Conservation (phyloP, 1,139 yeast species). For the Diutina rugosa region DNA sequence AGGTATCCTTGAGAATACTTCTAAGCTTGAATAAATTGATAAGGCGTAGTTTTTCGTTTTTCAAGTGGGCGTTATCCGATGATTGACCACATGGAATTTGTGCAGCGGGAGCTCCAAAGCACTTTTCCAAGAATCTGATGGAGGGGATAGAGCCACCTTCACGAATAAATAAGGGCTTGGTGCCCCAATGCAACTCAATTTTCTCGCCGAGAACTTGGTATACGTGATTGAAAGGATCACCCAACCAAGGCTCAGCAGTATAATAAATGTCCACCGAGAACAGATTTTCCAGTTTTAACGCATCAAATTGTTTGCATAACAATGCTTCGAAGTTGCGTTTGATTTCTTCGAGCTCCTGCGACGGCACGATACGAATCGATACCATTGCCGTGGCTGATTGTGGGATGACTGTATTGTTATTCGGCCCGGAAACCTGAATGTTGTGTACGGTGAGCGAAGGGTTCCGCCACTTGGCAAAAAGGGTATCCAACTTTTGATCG, state of each 20-base stretch:
- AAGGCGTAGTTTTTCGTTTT: slow-evolving; percentile 74
- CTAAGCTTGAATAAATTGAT: slow-evolving; percentile 67
- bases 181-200: slow-evolving; percentile 49
- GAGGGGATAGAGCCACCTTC: slow-evolving; percentile 98
- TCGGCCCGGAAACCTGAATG: slow-evolving; percentile 80
- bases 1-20: slow-evolving; percentile 44
- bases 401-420: slow-evolving; percentile 83
- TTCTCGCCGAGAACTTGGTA: slow-evolving; percentile 54
- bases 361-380: slow-evolving; percentile 83
- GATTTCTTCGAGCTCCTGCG: slow-evolving; percentile 54
- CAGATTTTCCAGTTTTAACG: slow-evolving; percentile 45
- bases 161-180: slow-evolving; percentile 68
- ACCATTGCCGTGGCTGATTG: slow-evolving; percentile 63
- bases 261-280: slow-evolving; percentile 50
- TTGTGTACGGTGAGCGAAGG: slow-evolving; percentile 90
- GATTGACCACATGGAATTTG: slow-evolving; percentile 96
- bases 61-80: slow-evolving; percentile 87
- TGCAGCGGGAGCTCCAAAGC: slow-evolving; percentile 78
- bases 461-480: slow-evolving; percentile 79
- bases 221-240: slow-evolving; percentile 66
- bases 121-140: slow-evolving; percentile 70
- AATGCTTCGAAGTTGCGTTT: slow-evolving; percentile 35
- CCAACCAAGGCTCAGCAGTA: slow-evolving; percentile 95
- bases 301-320: slow-evolving; percentile 29
- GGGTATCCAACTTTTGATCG: slow-evolving; percentile 30